phyloP scores from a whole-genome alignment of 108 stramenopile genomes.

The Pelagomonas calceolata region DNA sequence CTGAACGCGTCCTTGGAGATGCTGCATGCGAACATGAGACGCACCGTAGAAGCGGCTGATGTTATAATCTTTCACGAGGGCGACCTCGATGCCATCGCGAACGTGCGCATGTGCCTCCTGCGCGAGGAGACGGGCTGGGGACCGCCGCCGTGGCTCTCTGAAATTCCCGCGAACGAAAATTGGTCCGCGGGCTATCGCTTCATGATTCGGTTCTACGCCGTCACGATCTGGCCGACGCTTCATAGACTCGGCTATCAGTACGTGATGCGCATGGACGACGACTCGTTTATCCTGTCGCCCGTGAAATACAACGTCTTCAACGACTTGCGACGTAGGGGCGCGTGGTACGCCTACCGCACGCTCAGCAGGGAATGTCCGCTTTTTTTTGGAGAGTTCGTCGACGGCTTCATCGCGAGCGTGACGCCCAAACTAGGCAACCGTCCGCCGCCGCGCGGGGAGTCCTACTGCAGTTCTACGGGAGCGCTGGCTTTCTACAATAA shows the following conservation, averaged over 20 bases:
- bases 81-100: background rate
- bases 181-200: slow-evolving; percentile 33
- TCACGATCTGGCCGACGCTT: slow-evolving; percentile 54
- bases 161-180: background rate
- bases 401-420: background rate
- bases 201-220: slow-evolving; percentile 67
- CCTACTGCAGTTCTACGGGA: background rate
- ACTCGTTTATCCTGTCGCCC: slow-evolving; percentile 54
- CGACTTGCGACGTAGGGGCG: slow-evolving; percentile 28
- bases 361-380: background rate
- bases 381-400: background rate
- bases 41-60: background rate
- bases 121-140: background rate
- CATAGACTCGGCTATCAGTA: slow-evolving; percentile 40
- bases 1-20: background rate
- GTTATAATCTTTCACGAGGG: background rate
- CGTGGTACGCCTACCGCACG: background rate
- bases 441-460: too few relatives aligned
- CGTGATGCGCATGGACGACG: slow-evolving; percentile 68
- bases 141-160: background rate
- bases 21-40: background rate
- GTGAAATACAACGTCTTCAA: slow-evolving; percentile 61
- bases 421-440: too few relatives aligned
- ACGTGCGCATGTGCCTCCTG: background rate
- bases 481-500: background rate